Base-by-base conservation (phyloP, 768 basidiomycete species). In the Rhizopogon vesiculosus region DNA sequence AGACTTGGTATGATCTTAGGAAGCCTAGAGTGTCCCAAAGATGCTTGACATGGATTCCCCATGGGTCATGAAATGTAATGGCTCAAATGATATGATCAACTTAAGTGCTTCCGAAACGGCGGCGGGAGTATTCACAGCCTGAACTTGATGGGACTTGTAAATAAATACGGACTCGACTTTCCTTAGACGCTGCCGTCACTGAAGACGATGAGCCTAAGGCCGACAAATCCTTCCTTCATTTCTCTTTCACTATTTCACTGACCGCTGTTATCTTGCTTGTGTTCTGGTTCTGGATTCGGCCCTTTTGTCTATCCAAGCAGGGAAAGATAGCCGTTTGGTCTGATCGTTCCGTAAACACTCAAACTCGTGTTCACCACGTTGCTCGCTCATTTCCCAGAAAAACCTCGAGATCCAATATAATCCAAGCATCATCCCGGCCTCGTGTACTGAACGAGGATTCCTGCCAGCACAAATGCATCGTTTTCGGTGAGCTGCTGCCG, bases 341-440 rank as follows among this genome's bases (percentile, higher is more conserved):
- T 44, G 61, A 41, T 49, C 40, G 56, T 69, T 66, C 56, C 69
- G 70, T 70, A 70, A 72, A 64, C 66, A 61, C 56, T 67, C 70
- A 68, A 75, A 81, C 85, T 85, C 87, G 86, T 87, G 86, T 84
- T 76, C 64, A 76, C 78, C 87, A 89, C 87, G 87, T 87, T 88
- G 78, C 74, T 35, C 75, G 72, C 68, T 74, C 68, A 71, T 78
- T 62, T 69, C 72, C 66, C 57, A 67, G 38, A 16, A 50, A 55
- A 55, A 10, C 22, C 38, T 55, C 38, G 38, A 55, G 51, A 41
- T 73, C 69, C 60, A 52, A 48, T 53, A 59, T 53, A 59, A 70
- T 69, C 68, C 64, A 59, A 69, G 65, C 65, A 54, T 13, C 35
- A 35, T 35, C 52, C 50, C 64, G 64, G 59, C 65, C 62, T 64